Evolutionary conservation across 176 grass and related monocot genomes (phyloP).

Genomic region (Oryza punctata): DNA sequence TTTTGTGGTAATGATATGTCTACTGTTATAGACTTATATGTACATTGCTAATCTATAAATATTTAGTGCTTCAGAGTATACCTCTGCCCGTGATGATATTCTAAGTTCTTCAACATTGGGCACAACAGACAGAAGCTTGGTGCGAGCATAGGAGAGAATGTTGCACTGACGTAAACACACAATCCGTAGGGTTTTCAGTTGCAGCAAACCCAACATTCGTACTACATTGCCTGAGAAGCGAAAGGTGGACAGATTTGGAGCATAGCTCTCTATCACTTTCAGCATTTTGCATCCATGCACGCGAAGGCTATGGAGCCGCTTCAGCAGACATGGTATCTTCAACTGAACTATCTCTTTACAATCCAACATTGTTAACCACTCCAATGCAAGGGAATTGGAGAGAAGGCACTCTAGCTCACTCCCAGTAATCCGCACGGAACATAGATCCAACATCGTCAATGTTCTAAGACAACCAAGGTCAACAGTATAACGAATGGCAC

Average conservation of each 20-base stretch:
- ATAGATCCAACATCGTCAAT: background rate
- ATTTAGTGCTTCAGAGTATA: background rate
- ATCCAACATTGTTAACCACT: background rate
- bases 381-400: background rate
- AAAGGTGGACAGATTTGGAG: too few species aligned
- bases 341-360: background rate
- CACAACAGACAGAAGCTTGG: background rate
- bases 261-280: too few species aligned
- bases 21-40: too few species aligned
- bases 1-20: background rate
- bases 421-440: background rate
- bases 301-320: background rate
- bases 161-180: too few species aligned
- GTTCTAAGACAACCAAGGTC: background rate
- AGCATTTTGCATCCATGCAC: too few species aligned
- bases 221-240: too few species aligned
- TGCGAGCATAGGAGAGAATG: background rate
- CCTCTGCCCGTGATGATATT: background rate
- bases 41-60: background rate
- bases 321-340: background rate
- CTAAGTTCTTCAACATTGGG: background rate
- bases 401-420: background rate
- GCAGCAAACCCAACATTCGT: too few species aligned
- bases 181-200: too few species aligned
- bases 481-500: background rate